Base-by-base conservation (phyloP, 352 stramenopile genomes). In the Globisporangium paddicum region DNA sequence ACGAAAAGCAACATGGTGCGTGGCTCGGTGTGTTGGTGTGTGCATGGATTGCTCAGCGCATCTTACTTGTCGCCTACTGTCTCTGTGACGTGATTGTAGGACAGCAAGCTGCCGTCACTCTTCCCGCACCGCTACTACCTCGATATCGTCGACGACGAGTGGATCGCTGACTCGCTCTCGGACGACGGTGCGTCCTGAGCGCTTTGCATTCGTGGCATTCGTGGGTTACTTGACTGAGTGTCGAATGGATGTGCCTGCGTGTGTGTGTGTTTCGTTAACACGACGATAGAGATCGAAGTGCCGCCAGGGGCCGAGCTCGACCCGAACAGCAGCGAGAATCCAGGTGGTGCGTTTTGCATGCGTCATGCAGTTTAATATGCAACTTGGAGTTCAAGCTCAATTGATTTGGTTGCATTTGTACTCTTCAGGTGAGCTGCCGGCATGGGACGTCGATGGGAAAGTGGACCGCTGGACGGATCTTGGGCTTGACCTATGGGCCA, bases 101-200 rank as follows among this genome's bases (percentile, higher is more conserved):
- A 62, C 46, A 66, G 52, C n/a, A 62, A 66, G 52, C 52, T 56
- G 13, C 60, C 41, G 8, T 89, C 71, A 42, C 62, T 89, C 40
- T 91, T 92, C 59, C 78, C 79, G 14, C 75, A 75, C 35, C 84
- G 83, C 49, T 73, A 78, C 62, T 89, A 79, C 55, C 61, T 94
- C 48, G 85, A 94, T 56, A 78, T 94, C 25, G 77, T 94, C 50
- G 85, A 94, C 70, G 81, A 91, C 55, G 80, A 69, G 11, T 94
- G 85, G 85, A 92, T 92, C 68, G 66, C 66, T 25, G 85, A 94
- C 65, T 68, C 70, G 40, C 71, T 94, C 52, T 92, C 85, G 18
- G 85, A 94, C 60, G 85, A 94, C 56, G 84, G 84, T 90, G 41
- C 16, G 9, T 35, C 34, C 9, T 5, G 35, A 4, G 37, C 2